Conservation (phyloP, 352 stramenopile genomes). For the Peronospora destructor region DNA sequence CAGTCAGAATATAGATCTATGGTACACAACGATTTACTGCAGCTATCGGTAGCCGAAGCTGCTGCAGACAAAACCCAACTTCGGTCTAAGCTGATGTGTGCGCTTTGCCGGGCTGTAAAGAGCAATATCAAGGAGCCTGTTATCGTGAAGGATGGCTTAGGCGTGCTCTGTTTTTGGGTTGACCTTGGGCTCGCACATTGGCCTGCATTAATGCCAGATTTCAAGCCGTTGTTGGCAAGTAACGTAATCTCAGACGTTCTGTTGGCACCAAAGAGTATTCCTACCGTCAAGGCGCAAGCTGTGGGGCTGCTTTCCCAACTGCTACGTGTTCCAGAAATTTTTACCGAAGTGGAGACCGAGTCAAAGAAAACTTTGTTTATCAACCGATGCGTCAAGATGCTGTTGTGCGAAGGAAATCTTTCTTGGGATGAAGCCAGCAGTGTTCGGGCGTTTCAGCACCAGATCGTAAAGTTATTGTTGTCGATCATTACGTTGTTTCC, state of each 20-base stretch:
- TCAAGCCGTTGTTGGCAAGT: slow-evolving; percentile 37
- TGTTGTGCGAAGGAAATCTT: slow-evolving; percentile 19
- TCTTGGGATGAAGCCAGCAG: slow-evolving; percentile 16
- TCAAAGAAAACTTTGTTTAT: slow-evolving; percentile 59
- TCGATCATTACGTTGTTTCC: slow-evolving; percentile 50
- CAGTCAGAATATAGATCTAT: slow-evolving; percentile 15
- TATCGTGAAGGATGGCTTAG: slow-evolving; percentile 37
- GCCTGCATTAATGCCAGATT: slow-evolving; percentile 25
- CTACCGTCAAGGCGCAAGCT: slow-evolving; percentile 31
- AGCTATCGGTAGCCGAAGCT: slow-evolving; percentile 19
- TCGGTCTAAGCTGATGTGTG: slow-evolving; percentile 35
- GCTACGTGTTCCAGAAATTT: slow-evolving; percentile 36
- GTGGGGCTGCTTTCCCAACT: slow-evolving; percentile 36
- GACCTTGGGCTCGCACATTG: slow-evolving; percentile 27
- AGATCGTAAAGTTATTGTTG: slow-evolving; percentile 55
- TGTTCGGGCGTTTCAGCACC: slow-evolving; percentile 37
- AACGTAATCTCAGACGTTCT: slow-evolving; percentile 50
- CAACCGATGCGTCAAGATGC: slow-evolving; percentile 62
- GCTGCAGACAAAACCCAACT: slow-evolving; percentile 31
- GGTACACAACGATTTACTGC: slow-evolving; percentile 17
- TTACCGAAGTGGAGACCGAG: slow-evolving; percentile 33
- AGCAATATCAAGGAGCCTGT: slow-evolving; percentile 38
- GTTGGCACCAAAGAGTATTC: slow-evolving; percentile 33
- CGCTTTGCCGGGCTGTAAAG: slow-evolving; percentile 47
- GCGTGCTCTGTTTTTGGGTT: slow-evolving; percentile 42